Base-by-base conservation (phyloP, 345 rosid species). In the Kernera saxatilis region DNA sequence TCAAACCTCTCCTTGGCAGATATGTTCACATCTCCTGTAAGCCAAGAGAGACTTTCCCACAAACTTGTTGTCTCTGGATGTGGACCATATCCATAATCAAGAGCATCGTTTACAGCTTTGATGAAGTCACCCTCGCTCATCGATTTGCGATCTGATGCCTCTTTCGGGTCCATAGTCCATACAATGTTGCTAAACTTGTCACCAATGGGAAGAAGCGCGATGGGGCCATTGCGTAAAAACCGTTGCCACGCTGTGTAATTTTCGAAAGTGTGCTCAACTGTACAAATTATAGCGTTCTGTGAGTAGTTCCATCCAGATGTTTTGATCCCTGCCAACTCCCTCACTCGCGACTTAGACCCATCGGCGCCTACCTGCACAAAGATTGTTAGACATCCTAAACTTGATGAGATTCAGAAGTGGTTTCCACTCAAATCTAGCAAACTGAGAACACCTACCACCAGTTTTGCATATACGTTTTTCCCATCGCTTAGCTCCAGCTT, bases 131-230 rank as follows among this genome's bases (percentile, higher is more conserved):
- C 87, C 76, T 89, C 99, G 9, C 80, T 78, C 95, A 87, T 83
- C n/a, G 82, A 80, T 72, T 88, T 89, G 22, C 57, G 73, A 60
- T 86, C 88, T 46, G 82, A 80, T 11, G 95, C 77, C 72, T 88
- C 91, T 68, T 83, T 72, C 23, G 97, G 95, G 76, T 69, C 89
- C 97, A 89, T 89, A 17, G 96, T 91, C 99, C 96, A 93, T 43
- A 91, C 96, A 6, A 93, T 87, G 69, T 93, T 93, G 87, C 98
- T 93, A 65, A 79, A 93, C 46, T 71, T 93, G 69, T 86, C 97
- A 48, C 98, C 89, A 1, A 93, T 51, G 5, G 98, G 97, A 74
- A 91, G 78, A 65, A 93, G 89, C 13, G 97, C 96, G 48, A 93
- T 85, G 27, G 98, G 98, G 50, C 97, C 98, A 62, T 83, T 55